Percentiles rank a stretch among this genome's conserved stretches.
These are phyloP conservation scores for Salix koriyanagi DNA, from an alignment of 345 rosid genomes.

Conservation along the genomic window DNA sequence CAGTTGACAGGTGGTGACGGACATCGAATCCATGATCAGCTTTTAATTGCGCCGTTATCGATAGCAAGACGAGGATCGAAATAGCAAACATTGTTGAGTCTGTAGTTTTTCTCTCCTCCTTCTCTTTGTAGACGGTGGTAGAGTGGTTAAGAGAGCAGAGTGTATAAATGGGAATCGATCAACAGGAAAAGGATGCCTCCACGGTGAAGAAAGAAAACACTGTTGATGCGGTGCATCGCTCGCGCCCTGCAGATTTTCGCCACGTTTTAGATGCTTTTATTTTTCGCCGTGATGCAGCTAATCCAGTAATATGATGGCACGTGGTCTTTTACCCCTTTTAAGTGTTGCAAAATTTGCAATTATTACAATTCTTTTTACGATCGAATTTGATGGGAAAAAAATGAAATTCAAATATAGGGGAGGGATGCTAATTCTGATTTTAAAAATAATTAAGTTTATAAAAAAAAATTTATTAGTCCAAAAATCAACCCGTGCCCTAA, in stretches of 20 bases:
- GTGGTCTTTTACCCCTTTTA: neutral
- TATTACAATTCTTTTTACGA: no score
- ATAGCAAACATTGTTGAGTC: conserved; percentile 18
- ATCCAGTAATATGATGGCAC: neutral
- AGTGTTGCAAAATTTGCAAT: neutral
- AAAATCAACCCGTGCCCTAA: no score
- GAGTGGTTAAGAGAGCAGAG: neutral
- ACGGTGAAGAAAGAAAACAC: neutral
- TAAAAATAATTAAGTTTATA: no score
- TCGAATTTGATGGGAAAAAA: no score
- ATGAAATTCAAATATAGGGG: no score
- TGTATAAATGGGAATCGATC: neutral
- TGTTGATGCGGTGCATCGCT: neutral
- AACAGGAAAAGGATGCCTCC: neutral
- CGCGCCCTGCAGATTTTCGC: no score
- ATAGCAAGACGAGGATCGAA: conserved; percentile 14
- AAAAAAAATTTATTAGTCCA: no score
- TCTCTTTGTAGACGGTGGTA: neutral
- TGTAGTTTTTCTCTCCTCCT: neutral
- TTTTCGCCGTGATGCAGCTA: neutral
- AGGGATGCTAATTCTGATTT: no score
- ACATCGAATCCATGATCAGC: conserved; percentile 59
- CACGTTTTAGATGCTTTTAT: neutral
- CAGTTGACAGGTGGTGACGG: conserved; percentile 66
- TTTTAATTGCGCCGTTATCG: conserved; percentile 18